Evolutionary conservation across 2,329 filamentous ascomycete genomes (phyloP).

Genomic region (Cytospora schulzeri): DNA sequence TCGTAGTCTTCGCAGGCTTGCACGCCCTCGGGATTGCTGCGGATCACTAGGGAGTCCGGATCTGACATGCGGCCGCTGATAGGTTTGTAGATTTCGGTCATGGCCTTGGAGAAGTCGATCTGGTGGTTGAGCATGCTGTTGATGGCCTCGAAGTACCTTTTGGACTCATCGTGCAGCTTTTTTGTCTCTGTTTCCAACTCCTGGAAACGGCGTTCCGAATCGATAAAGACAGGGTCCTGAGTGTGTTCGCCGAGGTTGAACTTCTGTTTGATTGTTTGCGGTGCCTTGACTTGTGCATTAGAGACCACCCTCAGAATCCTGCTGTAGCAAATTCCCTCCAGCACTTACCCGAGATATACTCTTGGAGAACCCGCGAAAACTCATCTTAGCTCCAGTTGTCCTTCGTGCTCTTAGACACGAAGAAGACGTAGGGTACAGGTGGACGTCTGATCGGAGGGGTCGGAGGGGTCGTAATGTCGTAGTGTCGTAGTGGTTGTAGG

Average conservation of each 20-base stretch:
- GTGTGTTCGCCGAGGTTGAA: conserved; percentile 97
- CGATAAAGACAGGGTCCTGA: conserved; percentile 91
- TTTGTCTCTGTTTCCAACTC: conserved; percentile 96
- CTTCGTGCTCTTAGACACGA: conserved; percentile 6
- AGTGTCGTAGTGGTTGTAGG: neutral
- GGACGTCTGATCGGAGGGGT: neutral
- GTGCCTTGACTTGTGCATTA: conserved; percentile 59
- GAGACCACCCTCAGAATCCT: conserved; percentile 18
- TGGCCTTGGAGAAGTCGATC: conserved; percentile 96
- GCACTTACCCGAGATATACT: conserved; percentile 75
- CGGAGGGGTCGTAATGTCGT: neutral
- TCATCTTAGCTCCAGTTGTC: conserved; percentile 62
- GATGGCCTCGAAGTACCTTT: conserved; percentile 97
- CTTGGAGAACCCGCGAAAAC: conserved; percentile 95
- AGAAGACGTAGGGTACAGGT: neutral
- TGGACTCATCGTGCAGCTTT: conserved; percentile 93
- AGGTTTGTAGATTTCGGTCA: conserved; percentile 96
- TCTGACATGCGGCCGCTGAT: conserved; percentile 96
- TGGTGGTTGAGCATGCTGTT: conserved; percentile 97
- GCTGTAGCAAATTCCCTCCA: neutral
- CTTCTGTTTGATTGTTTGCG: conserved; percentile 85
- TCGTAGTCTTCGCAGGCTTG: conserved; percentile 96
- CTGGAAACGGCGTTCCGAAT: conserved; percentile 89
- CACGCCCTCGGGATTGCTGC: conserved; percentile 92
- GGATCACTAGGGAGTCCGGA: conserved; percentile 76